phyloP scores from a whole-genome alignment of 352 stramenopile species.

The Globisporangium splendens region DNA sequence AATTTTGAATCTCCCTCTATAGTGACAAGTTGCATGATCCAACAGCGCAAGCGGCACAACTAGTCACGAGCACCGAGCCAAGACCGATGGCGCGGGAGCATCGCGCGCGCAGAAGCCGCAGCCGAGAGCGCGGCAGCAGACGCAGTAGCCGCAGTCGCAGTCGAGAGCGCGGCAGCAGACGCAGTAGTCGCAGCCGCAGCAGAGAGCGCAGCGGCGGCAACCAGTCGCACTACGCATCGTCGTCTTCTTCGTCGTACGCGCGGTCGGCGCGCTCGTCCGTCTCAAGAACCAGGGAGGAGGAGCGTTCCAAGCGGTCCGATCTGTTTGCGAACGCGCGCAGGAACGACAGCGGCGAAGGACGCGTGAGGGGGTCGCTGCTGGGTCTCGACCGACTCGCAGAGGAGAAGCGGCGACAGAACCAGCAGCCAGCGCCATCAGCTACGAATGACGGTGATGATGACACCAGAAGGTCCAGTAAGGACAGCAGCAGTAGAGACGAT shows the following conservation, averaged over 20 bases:
- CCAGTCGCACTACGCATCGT: conserved; percentile 7
- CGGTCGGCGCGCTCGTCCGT: conserved; percentile 4
- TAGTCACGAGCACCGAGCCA: too few relatives aligned
- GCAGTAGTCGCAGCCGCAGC: conserved; percentile 7
- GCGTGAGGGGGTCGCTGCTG: conserved; percentile 32
- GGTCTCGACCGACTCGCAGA: conserved; percentile 61
- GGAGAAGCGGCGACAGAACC: conserved; percentile 48
- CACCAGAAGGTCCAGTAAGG: not conserved
- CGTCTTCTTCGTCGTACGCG: conserved; percentile 1
- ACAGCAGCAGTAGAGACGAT: not conserved
- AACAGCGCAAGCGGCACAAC: too few relatives aligned
- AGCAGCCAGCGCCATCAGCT: not conserved
- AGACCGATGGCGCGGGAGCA: conserved; percentile 20
- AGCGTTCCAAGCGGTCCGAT: conserved; percentile 12
- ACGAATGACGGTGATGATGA: not conserved
- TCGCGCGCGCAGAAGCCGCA: conserved; percentile 21
- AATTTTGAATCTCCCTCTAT: not conserved
- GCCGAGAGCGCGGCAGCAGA: conserved; percentile 15
- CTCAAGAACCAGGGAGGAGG: conserved; percentile 3
- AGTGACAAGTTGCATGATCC: not conserved
- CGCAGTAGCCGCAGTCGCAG: conserved; percentile 8
- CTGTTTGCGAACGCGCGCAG: conserved; percentile 23
- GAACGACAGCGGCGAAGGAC: not conserved
- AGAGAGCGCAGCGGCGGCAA: conserved; percentile 4
- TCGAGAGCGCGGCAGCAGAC: not conserved